These are phyloP conservation scores for Asterophora parasitica DNA, from an alignment of 768 basidiomycete genomes.

Conservation along the genomic window DNA sequence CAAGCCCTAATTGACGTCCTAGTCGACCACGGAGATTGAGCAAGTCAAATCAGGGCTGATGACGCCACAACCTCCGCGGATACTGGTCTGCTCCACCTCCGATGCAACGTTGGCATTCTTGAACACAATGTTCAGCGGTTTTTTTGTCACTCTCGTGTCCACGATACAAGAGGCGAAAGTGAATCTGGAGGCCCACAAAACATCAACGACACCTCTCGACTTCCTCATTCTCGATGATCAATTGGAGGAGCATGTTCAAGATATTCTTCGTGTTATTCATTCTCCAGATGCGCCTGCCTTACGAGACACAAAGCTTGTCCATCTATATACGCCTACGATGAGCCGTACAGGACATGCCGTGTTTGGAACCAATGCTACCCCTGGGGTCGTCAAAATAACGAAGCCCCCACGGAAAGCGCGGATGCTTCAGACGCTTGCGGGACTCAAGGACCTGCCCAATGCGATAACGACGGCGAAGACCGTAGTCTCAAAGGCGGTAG, in stretches of 20 bases:
- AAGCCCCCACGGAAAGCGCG: constrained; percentile 63
- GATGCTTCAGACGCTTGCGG: constrained; percentile 57
- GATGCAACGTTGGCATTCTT: constrained; percentile 53
- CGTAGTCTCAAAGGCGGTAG: constrained; percentile 38
- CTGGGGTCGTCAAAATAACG: constrained; percentile 62
- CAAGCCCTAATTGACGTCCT: background rate
- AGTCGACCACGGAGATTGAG: constrained; percentile 47
- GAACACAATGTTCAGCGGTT: constrained; percentile 51
- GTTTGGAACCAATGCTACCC: constrained; percentile 43
- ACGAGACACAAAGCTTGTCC: constrained; percentile 58
- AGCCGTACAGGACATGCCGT: constrained; percentile 49
- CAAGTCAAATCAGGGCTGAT: constrained; percentile 43
- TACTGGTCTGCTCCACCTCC: constrained; percentile 58
- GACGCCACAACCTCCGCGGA: constrained; percentile 39
- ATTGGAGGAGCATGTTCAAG: constrained; percentile 52
- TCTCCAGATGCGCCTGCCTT: constrained; percentile 33
- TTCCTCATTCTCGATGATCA: constrained; percentile 69
- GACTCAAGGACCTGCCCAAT: constrained; percentile 49
- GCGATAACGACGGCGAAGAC: constrained; percentile 33
- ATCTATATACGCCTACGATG: constrained; percentile 69
- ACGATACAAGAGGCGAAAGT: constrained; percentile 43
- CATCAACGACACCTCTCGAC: constrained; percentile 38
- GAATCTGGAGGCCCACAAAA: constrained; percentile 31
- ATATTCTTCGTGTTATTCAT: constrained; percentile 47
- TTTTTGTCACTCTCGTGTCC: constrained; percentile 40